Evolutionary conservation across 2,329 filamentous ascomycete species (phyloP), one percentile per base, ranked within the genome.

Genomic region (Westerdykella aurantiaca): DNA sequence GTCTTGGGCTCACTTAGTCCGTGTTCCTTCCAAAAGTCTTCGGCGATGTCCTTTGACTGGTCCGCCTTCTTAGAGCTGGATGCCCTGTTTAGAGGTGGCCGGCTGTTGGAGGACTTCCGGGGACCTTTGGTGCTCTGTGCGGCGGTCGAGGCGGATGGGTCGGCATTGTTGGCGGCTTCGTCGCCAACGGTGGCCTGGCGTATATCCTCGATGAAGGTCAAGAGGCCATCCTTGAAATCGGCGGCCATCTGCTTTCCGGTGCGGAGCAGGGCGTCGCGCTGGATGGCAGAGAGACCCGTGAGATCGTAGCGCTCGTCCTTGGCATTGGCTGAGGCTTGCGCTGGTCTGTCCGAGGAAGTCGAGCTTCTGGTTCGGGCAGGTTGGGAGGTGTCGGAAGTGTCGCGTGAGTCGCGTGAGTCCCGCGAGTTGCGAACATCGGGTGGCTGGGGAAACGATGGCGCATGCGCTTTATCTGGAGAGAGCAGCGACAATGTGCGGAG

Each of bases 141-240:
- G 40, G 38, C 65, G 55, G 48, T 61, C 51, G 44, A 60, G 56
- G 45, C 55, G 45, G 69, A 53, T 48, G 68, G 61, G 48, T 68
- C 66, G 29, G 70, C 70, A 34, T 81, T 83, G 47, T 75, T 81
- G 50, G 88, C 80, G 13, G 83, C 87, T 70, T 98, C 93, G 43
- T 98, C 93, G 18, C 93, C 93, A 6, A 98, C 89, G 0, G 93
- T 95, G 12, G 91, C 94, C 68, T 97, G 93, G 53, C 90, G 80
- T 38, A 98, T 81, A 62, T 98, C 93, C 64, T 97, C 93, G 47
- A 95, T 82, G 68, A 98, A 98, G 1, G 88, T 95, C 81, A 86
- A 90, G 39, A 98, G 72, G 2, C 93, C 91, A 41, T 93, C 81
- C 63, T 84, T 88, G 66, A 98, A 82, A 68, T 96, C 93, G 47